These are phyloP conservation scores for Hericium erinaceus DNA, from an alignment of 768 basidiomycete species.

Conservation along the genomic window DNA sequence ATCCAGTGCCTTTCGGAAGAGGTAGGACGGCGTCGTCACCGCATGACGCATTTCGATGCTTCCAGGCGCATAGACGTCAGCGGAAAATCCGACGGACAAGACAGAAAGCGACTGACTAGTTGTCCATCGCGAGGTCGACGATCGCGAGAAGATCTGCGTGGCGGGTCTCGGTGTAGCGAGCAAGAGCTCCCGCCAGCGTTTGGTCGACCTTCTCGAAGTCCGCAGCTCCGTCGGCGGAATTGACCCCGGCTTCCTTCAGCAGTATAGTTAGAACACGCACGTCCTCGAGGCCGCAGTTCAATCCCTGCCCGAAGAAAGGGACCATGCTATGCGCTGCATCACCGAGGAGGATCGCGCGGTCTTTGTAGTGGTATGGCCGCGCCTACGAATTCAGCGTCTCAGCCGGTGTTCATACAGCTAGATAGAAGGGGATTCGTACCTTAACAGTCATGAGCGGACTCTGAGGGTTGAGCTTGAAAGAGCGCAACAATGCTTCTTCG, in stretches of 20 bases:
- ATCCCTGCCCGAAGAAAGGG: constrained; percentile 95
- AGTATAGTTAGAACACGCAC: constrained; percentile 80
- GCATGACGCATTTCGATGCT: constrained; percentile 94
- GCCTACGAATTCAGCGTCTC: constrained; percentile 35
- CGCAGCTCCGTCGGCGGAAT: constrained; percentile 31
- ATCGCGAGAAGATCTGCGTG: constrained; percentile 89
- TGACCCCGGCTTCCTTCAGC: constrained; percentile 62
- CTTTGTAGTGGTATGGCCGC: constrained; percentile 84
- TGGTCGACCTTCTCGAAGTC: constrained; percentile 36
- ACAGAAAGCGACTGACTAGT: constrained; percentile 66
- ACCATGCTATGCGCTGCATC: constrained; percentile 98
- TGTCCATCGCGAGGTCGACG: constrained; percentile 86
- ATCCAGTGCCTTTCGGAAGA: constrained; percentile 74
- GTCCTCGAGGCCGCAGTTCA: constrained; percentile 97
- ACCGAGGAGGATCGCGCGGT: constrained; percentile 80
- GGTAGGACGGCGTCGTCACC: constrained; percentile 74
- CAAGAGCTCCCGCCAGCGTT: constrained; percentile 55
- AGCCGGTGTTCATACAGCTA: constrained; percentile 2
- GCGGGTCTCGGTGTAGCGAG: constrained; percentile 71
- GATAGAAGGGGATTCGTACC: constrained; percentile 38
- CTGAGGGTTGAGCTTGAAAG: constrained; percentile 79
- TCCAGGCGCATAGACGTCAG: constrained; percentile 13
- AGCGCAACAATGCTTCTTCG: constrained; percentile 62
- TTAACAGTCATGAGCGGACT: constrained; percentile 88
- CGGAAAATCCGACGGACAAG: constrained; percentile 2